phyloP scores from a whole-genome alignment of 495 filamentous ascomycete genomes.

The Penicillium lagena region DNA sequence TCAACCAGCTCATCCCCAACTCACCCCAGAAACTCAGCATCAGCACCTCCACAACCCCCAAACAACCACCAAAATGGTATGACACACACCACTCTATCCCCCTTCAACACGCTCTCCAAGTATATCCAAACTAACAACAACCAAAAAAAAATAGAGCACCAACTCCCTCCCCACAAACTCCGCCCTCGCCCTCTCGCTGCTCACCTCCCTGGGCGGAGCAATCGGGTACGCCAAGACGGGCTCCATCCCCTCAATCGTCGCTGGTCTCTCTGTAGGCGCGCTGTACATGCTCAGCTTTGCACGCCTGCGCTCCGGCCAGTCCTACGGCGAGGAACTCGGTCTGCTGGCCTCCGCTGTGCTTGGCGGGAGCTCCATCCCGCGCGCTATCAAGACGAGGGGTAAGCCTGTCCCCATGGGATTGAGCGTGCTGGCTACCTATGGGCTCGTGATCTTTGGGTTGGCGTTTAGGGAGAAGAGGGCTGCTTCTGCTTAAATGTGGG shows the following conservation, averaged over 20 bases:
- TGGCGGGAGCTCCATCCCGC: constrained; percentile 73
- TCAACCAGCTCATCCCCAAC: background rate
- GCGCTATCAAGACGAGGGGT: constrained; percentile 63
- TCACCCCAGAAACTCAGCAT: background rate
- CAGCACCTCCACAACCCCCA: background rate
- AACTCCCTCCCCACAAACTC: constrained; percentile 22
- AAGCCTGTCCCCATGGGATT: constrained; percentile 75
- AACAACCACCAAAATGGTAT: constrained; percentile 13
- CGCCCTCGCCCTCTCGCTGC: constrained; percentile 69
- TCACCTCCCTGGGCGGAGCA: constrained; percentile 81
- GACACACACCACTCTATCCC: background rate
- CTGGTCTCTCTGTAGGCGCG: constrained; percentile 74
- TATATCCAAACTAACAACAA: constrained; percentile 1
- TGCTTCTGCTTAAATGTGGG: background rate
- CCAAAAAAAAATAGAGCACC: background rate
- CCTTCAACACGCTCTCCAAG: background rate
- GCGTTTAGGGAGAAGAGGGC: constrained; percentile 27
- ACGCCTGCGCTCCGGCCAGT: constrained; percentile 39
- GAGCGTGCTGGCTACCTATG: constrained; percentile 58
- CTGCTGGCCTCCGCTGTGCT: constrained; percentile 76
- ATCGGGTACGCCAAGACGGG: constrained; percentile 79
- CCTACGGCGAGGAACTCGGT: constrained; percentile 69
- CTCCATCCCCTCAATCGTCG: constrained; percentile 77
- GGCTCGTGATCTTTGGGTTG: constrained; percentile 62
- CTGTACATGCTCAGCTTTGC: constrained; percentile 42